These are phyloP conservation scores for Phanerodontia chrysosporium DNA, from an alignment of 768 basidiomycete species.

Conservation along the genomic window DNA sequence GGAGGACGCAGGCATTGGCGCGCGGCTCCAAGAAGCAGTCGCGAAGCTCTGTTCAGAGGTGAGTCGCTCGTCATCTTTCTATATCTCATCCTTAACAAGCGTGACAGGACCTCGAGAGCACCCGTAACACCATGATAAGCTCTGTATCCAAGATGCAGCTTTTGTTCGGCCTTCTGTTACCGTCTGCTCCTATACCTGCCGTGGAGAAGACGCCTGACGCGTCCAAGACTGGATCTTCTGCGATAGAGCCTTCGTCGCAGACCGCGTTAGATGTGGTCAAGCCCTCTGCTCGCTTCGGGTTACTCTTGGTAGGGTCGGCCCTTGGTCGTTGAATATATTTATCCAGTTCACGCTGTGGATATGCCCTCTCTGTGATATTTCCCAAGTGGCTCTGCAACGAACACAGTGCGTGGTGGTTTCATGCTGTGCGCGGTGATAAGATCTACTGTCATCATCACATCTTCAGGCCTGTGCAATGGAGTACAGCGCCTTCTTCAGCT, in stretches of 20 bases:
- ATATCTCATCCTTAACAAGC: too few species aligned
- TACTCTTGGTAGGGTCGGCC: slow-evolving; percentile 58
- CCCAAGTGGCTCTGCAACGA: background rate
- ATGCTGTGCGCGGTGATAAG: background rate
- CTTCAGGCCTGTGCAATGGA: too few species aligned
- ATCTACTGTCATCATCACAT: too few species aligned
- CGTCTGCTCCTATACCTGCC: slow-evolving; percentile 24
- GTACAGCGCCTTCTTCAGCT: too few species aligned
- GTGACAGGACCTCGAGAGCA: background rate
- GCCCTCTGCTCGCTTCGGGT: slow-evolving; percentile 69
- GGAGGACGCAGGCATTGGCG: background rate
- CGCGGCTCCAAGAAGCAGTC: background rate
- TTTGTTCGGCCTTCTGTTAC: slow-evolving; percentile 56
- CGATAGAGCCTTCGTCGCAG: slow-evolving; percentile 49
- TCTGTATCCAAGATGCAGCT: slow-evolving; percentile 37
- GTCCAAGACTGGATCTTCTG: slow-evolving; percentile 45
- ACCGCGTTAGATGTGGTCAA: slow-evolving; percentile 63
- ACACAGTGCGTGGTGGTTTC: background rate
- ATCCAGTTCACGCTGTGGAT: background rate
- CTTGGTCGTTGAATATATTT: slow-evolving; percentile 22
- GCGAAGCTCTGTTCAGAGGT: background rate
- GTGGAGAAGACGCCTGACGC: slow-evolving; percentile 35
- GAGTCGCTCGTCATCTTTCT: too few species aligned
- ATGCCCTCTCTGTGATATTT: background rate
- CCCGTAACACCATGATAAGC: background rate